Conservation (phyloP, 495 filamentous ascomycete genomes). For the Pyronema domesticum region DNA sequence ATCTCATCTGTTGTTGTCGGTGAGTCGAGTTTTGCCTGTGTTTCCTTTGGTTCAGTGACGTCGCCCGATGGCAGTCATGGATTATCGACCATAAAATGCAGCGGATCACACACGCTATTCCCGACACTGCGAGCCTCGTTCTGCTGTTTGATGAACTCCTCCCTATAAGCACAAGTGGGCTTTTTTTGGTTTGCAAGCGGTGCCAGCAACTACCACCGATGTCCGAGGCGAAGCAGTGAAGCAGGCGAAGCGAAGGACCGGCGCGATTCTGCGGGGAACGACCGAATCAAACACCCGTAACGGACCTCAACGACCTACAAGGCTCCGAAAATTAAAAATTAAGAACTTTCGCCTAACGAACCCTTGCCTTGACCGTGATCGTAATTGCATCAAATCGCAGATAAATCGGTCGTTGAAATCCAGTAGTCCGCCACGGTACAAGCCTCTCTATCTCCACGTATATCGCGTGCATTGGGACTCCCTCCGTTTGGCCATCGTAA, state of each 20-base stretch:
- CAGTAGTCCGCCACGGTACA: too few relatives aligned
- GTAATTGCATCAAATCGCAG: not conserved
- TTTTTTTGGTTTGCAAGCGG: not conserved
- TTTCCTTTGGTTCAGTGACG: not conserved
- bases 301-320: not conserved
- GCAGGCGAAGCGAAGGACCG: too few relatives aligned
- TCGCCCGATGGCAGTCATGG: not conserved
- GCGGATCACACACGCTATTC: not conserved
- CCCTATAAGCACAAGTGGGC: not conserved
- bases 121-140: not conserved
- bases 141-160: not conserved
- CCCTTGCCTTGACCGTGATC: not conserved
- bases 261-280: not conserved
- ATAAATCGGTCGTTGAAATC: too few relatives aligned
- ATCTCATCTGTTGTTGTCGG: not conserved
- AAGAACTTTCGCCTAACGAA: not conserved
- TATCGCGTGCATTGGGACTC: too few relatives aligned
- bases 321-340: not conserved
- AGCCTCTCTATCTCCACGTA: too few relatives aligned
- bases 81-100: too few relatives aligned
- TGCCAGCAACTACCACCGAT: not conserved
- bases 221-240: not conserved
- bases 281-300: not conserved
- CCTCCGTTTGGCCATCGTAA: too few relatives aligned
- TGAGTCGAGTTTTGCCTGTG: not conserved